A percentile compares a stretch with the other conserved stretches of the same genome.
phyloP scores from a whole-genome alignment of 306 rosid genomes.

The Pachyrhizus erosus region DNA sequence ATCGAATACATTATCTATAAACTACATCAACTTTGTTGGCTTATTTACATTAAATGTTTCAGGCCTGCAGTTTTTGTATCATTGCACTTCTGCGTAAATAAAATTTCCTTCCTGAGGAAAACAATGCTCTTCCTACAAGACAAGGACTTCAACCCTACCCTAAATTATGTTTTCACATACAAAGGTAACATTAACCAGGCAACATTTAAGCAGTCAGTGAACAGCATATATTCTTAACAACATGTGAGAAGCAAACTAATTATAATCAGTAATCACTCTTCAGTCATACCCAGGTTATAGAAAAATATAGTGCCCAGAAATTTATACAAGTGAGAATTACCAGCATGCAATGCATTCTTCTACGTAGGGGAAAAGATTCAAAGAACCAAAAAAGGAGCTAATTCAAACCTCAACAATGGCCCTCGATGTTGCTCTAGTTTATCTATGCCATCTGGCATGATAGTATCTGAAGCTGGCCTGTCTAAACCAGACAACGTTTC shows the following conservation, averaged over 20 bases:
- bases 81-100: neutral
- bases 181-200: neutral
- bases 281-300: neutral
- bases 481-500: slow-evolving; percentile 46
- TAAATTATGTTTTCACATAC: neutral
- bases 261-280: neutral
- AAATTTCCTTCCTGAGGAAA: neutral
- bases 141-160: slow-evolving; percentile 3
- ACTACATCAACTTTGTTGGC: neutral
- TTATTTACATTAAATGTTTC: neutral
- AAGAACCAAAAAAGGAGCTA: neutral
- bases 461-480: slow-evolving; percentile 53
- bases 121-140: neutral
- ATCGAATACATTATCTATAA: neutral
- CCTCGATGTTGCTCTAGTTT: slow-evolving; percentile 50
- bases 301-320: neutral
- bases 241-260: slow-evolving; percentile 1
- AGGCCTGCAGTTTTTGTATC: neutral
- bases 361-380: neutral
- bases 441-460: slow-evolving; percentile 46
- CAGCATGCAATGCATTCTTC: neutral
- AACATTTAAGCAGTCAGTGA: slow-evolving; percentile 6
- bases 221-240: neutral
- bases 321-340: neutral
- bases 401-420: slow-evolving; percentile 68